Conservation (phyloP, 331 rosid species). For the Quercus lobata region DNA sequence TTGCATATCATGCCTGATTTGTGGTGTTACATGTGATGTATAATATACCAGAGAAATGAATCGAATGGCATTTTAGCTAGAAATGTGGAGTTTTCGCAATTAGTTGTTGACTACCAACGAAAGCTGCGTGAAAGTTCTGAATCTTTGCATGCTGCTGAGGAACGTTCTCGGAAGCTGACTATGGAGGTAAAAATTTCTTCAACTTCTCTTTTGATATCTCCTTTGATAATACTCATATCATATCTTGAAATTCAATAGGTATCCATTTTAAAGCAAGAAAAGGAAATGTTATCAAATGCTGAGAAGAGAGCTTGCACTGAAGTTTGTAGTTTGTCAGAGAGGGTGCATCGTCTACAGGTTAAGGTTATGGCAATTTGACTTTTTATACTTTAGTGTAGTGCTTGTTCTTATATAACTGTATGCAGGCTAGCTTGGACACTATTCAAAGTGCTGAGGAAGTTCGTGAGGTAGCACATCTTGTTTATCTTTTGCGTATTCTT, state of each 20-base stretch:
- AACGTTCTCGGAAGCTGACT: slow-evolving; percentile 55
- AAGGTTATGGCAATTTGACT: background rate
- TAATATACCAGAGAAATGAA: slow-evolving; percentile 63
- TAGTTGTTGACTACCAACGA: slow-evolving; percentile 73
- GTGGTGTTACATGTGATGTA: background rate
- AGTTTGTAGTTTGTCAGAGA: slow-evolving; percentile 72
- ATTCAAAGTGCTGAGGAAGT: slow-evolving; percentile 80
- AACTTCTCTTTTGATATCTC: background rate
- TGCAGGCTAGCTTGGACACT: slow-evolving; percentile 83
- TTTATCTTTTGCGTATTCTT: background rate
- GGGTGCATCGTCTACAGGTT: slow-evolving; percentile 91
- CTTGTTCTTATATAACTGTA: slow-evolving; percentile 29
- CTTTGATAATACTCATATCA: slow-evolving; percentile 1
- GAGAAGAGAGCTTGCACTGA: slow-evolving; percentile 90
- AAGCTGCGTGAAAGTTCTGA: slow-evolving; percentile 83
- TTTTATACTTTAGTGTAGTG: background rate
- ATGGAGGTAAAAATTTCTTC: slow-evolving; percentile 68
- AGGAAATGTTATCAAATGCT: slow-evolving; percentile 79
- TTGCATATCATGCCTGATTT: background rate
- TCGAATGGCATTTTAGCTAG: slow-evolving; percentile 60
- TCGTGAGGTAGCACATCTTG: slow-evolving; percentile 66
- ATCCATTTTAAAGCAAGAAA: slow-evolving; percentile 66
- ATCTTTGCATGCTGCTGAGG: slow-evolving; percentile 66
- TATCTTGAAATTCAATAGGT: slow-evolving; percentile 36
- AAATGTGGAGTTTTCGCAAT: slow-evolving; percentile 85